These are phyloP conservation scores for Mucor velutinosus DNA, from an alignment of 371 early-diverging fungal species.

Conservation along the genomic window DNA sequence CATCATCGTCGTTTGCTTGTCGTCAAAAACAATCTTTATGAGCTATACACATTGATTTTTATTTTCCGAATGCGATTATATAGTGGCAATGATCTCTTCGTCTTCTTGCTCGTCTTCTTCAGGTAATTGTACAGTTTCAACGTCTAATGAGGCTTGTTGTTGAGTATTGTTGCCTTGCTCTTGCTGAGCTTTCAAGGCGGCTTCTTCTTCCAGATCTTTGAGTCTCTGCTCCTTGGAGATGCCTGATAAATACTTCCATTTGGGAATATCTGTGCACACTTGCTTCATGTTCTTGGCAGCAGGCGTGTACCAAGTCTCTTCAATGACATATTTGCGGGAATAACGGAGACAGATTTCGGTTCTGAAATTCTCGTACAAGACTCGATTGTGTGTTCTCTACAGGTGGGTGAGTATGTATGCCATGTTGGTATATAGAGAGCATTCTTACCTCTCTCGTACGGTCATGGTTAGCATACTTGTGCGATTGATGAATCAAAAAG, in stretches of 20 bases:
- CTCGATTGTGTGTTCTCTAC: slow-evolving; percentile 64
- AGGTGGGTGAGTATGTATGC: neutral
- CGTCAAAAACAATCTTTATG: neutral
- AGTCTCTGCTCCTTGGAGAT: slow-evolving; percentile 25
- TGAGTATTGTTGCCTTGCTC: neutral
- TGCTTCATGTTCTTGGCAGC: slow-evolving; percentile 53
- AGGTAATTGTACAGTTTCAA: neutral
- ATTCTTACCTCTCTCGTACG: slow-evolving; percentile 54
- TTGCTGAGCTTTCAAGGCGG: neutral
- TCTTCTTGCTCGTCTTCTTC: slow-evolving; percentile 2
- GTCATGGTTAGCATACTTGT: slow-evolving; percentile 55
- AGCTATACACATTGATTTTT: neutral
- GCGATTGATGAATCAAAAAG: slow-evolving; percentile 62
- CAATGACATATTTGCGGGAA: slow-evolving; percentile 56
- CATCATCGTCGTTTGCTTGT: neutral
- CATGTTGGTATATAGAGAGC: neutral
- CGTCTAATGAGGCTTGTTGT: neutral
- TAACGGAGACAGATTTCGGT: slow-evolving; percentile 70
- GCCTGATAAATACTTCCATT: slow-evolving; percentile 34
- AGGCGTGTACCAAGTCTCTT: slow-evolving; percentile 52
- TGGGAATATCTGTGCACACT: slow-evolving; percentile 47
- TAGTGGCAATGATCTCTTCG: neutral
- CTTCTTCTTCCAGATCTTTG: slow-evolving; percentile 17
- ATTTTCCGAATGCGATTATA: neutral
- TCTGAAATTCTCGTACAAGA: slow-evolving; percentile 65